These are phyloP conservation scores for Wickerhamiella azyma DNA, from an alignment of 805 yeast species.

Conservation along the genomic window DNA sequence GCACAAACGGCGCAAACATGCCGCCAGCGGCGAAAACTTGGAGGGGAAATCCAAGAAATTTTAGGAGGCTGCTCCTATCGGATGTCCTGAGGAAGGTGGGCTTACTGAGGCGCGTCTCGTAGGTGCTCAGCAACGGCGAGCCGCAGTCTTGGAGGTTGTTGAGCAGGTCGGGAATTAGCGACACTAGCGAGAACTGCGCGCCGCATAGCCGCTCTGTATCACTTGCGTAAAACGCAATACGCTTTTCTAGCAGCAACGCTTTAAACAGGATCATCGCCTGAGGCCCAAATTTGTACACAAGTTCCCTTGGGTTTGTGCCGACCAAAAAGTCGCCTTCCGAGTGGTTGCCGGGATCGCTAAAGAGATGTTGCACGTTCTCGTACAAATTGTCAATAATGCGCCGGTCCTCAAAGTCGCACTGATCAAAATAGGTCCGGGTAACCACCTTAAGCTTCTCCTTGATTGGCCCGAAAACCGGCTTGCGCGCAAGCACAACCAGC, in stretches of 20 bases:
- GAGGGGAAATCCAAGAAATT: slow-evolving; percentile 78
- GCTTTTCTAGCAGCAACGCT: slow-evolving; percentile 61
- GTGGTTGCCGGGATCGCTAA: slow-evolving; percentile 20
- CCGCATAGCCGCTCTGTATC: slow-evolving; percentile 71
- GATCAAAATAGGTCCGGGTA: slow-evolving; percentile 74
- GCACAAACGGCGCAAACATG: slow-evolving; percentile 85
- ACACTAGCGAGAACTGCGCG: slow-evolving; percentile 68
- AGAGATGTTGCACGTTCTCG: slow-evolving; percentile 37
- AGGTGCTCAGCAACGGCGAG: slow-evolving; percentile 52
- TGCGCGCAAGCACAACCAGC: slow-evolving; percentile 69
- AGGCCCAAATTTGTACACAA: slow-evolving; percentile 44
- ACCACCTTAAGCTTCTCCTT: slow-evolving; percentile 83
- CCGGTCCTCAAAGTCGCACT: slow-evolving; percentile 60
- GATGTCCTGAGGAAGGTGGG: slow-evolving; percentile 62
- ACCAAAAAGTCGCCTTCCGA: slow-evolving; percentile 51
- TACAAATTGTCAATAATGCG: slow-evolving; percentile 54
- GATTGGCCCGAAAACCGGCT: slow-evolving; percentile 74
- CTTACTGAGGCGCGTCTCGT: slow-evolving; percentile 37
- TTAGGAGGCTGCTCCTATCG: slow-evolving; percentile 60
- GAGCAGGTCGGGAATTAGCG: slow-evolving; percentile 69
- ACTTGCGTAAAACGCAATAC: slow-evolving; percentile 61
- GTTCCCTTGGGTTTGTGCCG: slow-evolving; percentile 58
- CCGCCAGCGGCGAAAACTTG: slow-evolving; percentile 78
- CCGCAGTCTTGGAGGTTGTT: slow-evolving; percentile 65
- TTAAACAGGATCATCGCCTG: slow-evolving; percentile 58